Evolutionary conservation across 164 flowering plant species (phyloP), one percentile per base, ranked within the genome.

Genomic region (Liriodendron chinense): DNA sequence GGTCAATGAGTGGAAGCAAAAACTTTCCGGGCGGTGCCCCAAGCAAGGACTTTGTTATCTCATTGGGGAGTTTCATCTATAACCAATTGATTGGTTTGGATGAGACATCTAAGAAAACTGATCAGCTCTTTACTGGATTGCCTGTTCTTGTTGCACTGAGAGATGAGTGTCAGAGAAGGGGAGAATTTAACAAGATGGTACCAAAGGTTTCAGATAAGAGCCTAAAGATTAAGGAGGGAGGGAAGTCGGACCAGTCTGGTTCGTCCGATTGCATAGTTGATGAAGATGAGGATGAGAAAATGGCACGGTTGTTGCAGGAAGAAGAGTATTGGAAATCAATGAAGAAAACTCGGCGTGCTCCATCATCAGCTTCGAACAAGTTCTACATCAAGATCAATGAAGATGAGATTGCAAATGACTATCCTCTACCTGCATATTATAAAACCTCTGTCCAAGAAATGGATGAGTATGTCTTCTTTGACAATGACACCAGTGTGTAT

Each of bases 351-450:
- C 86, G 79, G 28, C 71, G 79, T 34, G 59, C 59, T 53, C 71
- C 77, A 3, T 78, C 65, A 47, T 65, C 85, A 53, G n/a, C 72
- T 3, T 83, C 90, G 3, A 86, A 72, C 73, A 90, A 87, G 66
- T 87, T 72, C 71, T 96, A 92, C 75, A 87, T 94, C 50, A 92
- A 90, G 79, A 96, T 94, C 70, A 92, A 91, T 83, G 99, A 96
- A 78, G 96, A 92, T 83, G 98, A 96, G 75, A 94, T 96, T 78
- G 98, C 96, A 10, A 85, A 88, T 82, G 99, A 96, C 76, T 96
- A 96, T 76, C 99, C 98, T 65, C 80, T 94, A 25, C 99, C 99
- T 76, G 90, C 90, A 22, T 94, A 83, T 83, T 96, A 96, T 78
- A 91, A 89, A 75, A 80, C 85, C 2, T 62, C 82, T 50, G 75